Base-by-base conservation (phyloP, 352 stramenopile species). In the Hyaloperonospora brassicae region DNA sequence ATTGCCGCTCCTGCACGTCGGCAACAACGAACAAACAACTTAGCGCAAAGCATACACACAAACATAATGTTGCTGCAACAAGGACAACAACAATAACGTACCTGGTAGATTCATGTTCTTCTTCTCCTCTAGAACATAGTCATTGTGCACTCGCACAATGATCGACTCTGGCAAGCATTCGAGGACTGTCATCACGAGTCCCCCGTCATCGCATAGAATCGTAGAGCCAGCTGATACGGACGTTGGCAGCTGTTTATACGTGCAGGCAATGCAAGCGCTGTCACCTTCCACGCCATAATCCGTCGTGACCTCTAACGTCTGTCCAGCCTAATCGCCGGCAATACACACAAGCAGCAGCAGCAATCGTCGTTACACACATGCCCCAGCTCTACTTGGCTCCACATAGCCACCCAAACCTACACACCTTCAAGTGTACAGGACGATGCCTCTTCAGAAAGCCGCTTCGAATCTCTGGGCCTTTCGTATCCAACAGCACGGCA, bases 81-180 rank as follows among this genome's bases (percentile, higher is more conserved):
- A 42, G 49, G 50, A 21, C 17, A 57, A 43, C 24, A 17, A 34
- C 17, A 17, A 17, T 17, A 8, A 34, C 27, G 27, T 66, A 68
- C 93, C 95, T 23, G 95, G 95, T 0, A 98, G 64, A 55, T 98
- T 98, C 80, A 98, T 98, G 72, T 98, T 98, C 69, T 98, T 98
- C 52, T 93, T 87, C 64, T 98, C 92, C 56, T 97, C 95, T 4
- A 98, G 69, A 11, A 88, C 45, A 52, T 95, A 85, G 51, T 86
- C 86, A 59, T 97, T 94, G n/a, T 81, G 70, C 3, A 94, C 82
- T 2, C 57, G 63, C 5, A 86, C 81, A 56, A 85, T 67, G n/a
- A 94, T 86, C 11, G 76, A 76, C 2, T 95, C 80, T 8, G 74
- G 55, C 14, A 72, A 62, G 43, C 81, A 88, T 38, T 96, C 76